These are phyloP conservation scores for Moelleriella libera DNA, from an alignment of 2,329 filamentous ascomycete genomes.

Conservation along the genomic window DNA sequence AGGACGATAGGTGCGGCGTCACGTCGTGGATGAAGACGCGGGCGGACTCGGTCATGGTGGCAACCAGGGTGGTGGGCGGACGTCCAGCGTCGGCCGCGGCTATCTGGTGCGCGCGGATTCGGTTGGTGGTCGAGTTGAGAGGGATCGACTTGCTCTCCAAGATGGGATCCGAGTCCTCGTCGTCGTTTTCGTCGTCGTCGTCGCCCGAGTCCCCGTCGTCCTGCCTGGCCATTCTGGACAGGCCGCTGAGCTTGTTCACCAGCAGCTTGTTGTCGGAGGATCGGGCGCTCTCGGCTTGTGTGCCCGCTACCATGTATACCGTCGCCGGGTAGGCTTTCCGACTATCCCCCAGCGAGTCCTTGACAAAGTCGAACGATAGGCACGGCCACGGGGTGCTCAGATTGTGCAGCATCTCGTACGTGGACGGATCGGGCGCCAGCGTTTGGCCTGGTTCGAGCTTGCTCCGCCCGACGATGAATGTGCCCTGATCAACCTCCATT, in stretches of 20 bases:
- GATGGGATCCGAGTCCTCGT: conserved; percentile 74
- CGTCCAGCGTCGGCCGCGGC: conserved; percentile 55
- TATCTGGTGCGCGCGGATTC: conserved; percentile 75
- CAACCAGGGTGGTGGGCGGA: conserved; percentile 71
- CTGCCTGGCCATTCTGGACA: conserved; percentile 72
- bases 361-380: conserved; percentile 85
- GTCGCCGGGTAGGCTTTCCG: conserved; percentile 90
- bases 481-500: conserved; percentile 89
- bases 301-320: conserved; percentile 88
- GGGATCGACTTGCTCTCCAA: conserved; percentile 87
- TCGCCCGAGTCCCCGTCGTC: conserved; percentile 52
- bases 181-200: conserved; percentile 55
- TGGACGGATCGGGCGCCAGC: conserved; percentile 79
- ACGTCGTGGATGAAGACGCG: conserved; percentile 90
- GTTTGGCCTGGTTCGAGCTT: conserved; percentile 86
- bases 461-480: conserved; percentile 89
- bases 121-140: conserved; percentile 77
- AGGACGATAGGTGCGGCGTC: conserved; percentile 74
- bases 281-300: conserved; percentile 66
- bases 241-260: conserved; percentile 89
- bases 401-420: conserved; percentile 94
- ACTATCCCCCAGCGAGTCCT: conserved; percentile 73
- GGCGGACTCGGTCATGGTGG: conserved; percentile 82
- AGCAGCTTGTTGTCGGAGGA: conserved; percentile 84
- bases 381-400: conserved; percentile 94